These are phyloP conservation scores for Circinella umbellata DNA, from an alignment of 371 early-diverging fungal genomes.

Conservation along the genomic window DNA sequence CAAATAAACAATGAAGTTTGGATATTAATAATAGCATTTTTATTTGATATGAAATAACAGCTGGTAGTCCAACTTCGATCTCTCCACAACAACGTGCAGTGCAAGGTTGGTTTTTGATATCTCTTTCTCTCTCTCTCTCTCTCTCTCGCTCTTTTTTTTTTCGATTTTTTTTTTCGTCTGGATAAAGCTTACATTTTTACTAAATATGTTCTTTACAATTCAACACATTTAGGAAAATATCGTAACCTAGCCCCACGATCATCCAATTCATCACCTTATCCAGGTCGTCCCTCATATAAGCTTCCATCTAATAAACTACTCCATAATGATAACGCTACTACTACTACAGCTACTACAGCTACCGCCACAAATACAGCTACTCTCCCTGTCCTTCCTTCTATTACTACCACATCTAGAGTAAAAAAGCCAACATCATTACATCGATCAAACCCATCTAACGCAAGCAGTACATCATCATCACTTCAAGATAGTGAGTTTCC, in stretches of 20 bases:
- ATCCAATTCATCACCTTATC: conserved; percentile 23
- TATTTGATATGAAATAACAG: not conserved
- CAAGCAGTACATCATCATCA: not conserved
- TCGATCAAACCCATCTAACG: not conserved
- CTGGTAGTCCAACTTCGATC: not conserved
- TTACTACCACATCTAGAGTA: not conserved
- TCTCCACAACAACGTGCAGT: not conserved
- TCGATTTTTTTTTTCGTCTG: too few relatives aligned
- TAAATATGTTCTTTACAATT: not conserved
- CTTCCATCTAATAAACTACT: not conserved
- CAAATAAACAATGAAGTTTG: too few relatives aligned
- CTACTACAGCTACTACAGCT: too few relatives aligned
- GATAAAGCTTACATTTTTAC: too few relatives aligned
- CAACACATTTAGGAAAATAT: not conserved
- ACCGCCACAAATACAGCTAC: too few relatives aligned
- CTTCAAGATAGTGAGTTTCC: conserved; percentile 14
- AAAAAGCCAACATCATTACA: not conserved
- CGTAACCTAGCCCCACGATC: conserved; percentile 8
- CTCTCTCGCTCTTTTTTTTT: too few relatives aligned
- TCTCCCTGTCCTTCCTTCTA: too few relatives aligned
- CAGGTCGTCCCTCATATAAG: conserved; percentile 7
- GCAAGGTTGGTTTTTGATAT: not conserved
- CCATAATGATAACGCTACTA: too few relatives aligned
- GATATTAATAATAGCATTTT: too few relatives aligned
- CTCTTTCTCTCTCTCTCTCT: too few relatives aligned